Conservation (phyloP, 2,329 filamentous ascomycete genomes). For the Neurospora crassa region DNA sequence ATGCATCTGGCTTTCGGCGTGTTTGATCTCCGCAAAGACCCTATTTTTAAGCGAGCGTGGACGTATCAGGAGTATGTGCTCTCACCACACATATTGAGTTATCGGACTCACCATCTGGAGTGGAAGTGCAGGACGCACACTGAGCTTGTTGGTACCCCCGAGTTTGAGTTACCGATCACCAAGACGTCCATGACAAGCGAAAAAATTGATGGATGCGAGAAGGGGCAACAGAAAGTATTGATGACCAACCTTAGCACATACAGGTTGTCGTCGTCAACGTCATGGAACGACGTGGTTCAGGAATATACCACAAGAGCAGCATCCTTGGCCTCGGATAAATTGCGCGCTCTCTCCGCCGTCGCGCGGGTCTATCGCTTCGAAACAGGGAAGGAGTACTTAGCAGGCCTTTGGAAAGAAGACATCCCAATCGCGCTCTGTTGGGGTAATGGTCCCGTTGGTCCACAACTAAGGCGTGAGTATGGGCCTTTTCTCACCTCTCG, state of each 20-base stretch:
- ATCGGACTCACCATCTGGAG: not conserved
- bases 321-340: slow-evolving; percentile 2
- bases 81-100: slow-evolving; percentile 1
- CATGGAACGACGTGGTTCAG: not conserved
- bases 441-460: no score
- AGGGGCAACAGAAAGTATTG: not conserved
- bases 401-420: slow-evolving; percentile 6
- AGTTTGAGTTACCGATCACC: not conserved
- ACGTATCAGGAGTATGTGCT: slow-evolving; percentile 6
- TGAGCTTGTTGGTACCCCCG: not conserved
- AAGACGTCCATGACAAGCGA: not conserved
- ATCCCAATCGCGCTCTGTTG: slow-evolving; percentile 1
- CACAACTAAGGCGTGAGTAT: no score
- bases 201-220: not conserved
- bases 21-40: not conserved
- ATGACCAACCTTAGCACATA: not conserved
- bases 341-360: slow-evolving; percentile 4
- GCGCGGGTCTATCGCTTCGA: slow-evolving; percentile 4
- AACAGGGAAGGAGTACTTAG: slow-evolving; percentile 1
- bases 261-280: not conserved
- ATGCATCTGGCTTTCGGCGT: no score
- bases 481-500: no score
- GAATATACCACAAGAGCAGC: not conserved
- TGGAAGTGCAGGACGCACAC: not conserved
- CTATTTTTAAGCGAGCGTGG: slow-evolving; percentile 2